phyloP scores from a whole-genome alignment of 352 stramenopile species.

The Phytophthora tentaculata region DNA sequence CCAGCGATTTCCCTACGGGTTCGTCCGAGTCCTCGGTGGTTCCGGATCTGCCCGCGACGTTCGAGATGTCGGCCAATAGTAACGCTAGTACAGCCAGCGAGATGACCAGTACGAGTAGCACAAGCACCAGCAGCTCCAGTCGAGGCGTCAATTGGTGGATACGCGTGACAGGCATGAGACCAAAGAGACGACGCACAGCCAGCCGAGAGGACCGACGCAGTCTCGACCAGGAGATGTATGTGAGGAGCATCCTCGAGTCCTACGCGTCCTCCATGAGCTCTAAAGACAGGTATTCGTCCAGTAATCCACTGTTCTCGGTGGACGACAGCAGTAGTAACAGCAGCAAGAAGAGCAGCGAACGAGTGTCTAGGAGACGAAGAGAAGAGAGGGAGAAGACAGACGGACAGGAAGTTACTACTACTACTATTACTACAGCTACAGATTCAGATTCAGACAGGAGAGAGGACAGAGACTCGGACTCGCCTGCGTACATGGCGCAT shows the following conservation, averaged over 20 bases:
- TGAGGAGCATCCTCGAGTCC: conserved; percentile 78
- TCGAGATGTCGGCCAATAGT: conserved; percentile 29
- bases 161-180: conserved; percentile 37
- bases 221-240: conserved; percentile 71
- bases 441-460: conserved; percentile 15
- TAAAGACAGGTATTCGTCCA: conserved; percentile 48
- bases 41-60: conserved; percentile 24
- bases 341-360: conserved; percentile 24
- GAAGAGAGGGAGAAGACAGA: conserved; percentile 11
- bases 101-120: conserved; percentile 26
- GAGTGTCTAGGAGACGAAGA: conserved; percentile 11
- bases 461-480: conserved; percentile 17
- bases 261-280: conserved; percentile 79
- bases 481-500: conserved; percentile 34
- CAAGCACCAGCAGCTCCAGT: conserved; percentile 17
- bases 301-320: conserved; percentile 32
- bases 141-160: conserved; percentile 45
- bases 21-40: conserved; percentile 34
- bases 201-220: conserved; percentile 27
- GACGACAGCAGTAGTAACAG: conserved; percentile 23
- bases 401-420: conserved; percentile 3
- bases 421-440: background rate
- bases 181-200: conserved; percentile 28
- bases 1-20: conserved; percentile 32
- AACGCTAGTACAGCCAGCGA: conserved; percentile 35